A percentile compares a stretch with the other conserved stretches of the same genome.
phyloP scores from a whole-genome alignment of 2,329 filamentous ascomycete genomes.

The Sporothrix schenckii region DNA sequence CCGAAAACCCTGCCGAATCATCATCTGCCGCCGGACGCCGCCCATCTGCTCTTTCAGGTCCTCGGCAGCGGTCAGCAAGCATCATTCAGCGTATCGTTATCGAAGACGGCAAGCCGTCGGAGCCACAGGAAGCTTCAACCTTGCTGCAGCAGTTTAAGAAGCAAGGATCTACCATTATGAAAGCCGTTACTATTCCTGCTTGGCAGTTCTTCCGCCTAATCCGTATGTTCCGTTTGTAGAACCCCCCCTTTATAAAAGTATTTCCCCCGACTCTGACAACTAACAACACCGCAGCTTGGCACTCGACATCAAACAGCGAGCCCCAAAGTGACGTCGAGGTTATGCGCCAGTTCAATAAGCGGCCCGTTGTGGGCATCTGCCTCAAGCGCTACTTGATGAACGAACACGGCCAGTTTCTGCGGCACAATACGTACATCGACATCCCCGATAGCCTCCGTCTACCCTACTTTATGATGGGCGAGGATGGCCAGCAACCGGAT shows the following conservation, averaged over 20 bases:
- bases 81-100: slow-evolving; percentile 64
- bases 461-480: slow-evolving; percentile 82
- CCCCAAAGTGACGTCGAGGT: slow-evolving; percentile 74
- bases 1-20: slow-evolving; percentile 33
- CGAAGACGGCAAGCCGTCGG: slow-evolving; percentile 50
- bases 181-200: slow-evolving; percentile 91
- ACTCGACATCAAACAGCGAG: slow-evolving; percentile 62
- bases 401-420: slow-evolving; percentile 66
- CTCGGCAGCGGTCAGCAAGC: slow-evolving; percentile 58
- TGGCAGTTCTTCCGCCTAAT: slow-evolving; percentile 97
- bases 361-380: slow-evolving; percentile 89
- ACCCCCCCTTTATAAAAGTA: not conserved
- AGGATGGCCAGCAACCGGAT: slow-evolving; percentile 66
- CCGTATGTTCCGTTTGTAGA: slow-evolving; percentile 58
- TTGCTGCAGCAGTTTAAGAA: slow-evolving; percentile 51
- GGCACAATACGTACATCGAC: slow-evolving; percentile 82
- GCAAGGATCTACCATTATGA: slow-evolving; percentile 59
- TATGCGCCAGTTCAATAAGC: slow-evolving; percentile 80
- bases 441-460: slow-evolving; percentile 81
- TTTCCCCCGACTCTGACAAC: slow-evolving; percentile 32
- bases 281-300: slow-evolving; percentile 69
- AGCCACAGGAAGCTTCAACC: slow-evolving; percentile 47
- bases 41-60: slow-evolving; percentile 40
- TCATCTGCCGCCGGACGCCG: slow-evolving; percentile 38
- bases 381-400: slow-evolving; percentile 86